Evolutionary conservation across 179 eudicot genomes (phyloP), one percentile per base, ranked within the genome.

Genomic region (Silene noctiflora): DNA sequence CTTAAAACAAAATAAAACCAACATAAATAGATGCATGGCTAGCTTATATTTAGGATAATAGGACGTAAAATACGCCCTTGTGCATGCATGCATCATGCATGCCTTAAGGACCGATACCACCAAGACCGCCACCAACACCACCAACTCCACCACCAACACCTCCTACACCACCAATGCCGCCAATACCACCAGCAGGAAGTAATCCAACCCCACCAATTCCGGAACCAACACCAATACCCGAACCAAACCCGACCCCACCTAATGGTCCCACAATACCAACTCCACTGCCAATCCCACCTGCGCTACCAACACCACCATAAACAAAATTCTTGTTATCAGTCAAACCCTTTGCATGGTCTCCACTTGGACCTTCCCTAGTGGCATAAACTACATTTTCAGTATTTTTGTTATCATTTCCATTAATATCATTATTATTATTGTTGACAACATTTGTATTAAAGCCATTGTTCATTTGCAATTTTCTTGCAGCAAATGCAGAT

Each of bases 181-280:
- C 81, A 24, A 71, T 7, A 1, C 80, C 80, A 8, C 80, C 75
- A 48, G 53, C 71, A 10, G 76, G 69, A 46, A 58, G 66, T 44
- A 78, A 60, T 29, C 69, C 81, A 73, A 56, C 25, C 6, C 77
- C 44, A 1, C 79, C 81, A 17, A 73, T 22, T 14, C 81, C 81
- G 0, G 73, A 71, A n/a, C 61, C 77, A 12, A 74, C 73, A 1
- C 81, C 77, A 17, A 61, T 19, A 48, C 72, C 72, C 11, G 33
- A 63, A 5, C 73, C 77, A 25, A n/a, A 58, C 3, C 67, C 69
- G 7, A 58, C 51, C 8, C 81, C 81, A 0, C 81, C 81, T 56
- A 73, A 39, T 0, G 81, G 81, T 0, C 81, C 81, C 67, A 78
- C 76, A 39, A 78, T 5, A 17, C 81, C 81, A 39, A 59, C 62